Evolutionary conservation across 805 yeast genomes (phyloP).

Genomic region (Kurtzmaniella cleridarum): DNA sequence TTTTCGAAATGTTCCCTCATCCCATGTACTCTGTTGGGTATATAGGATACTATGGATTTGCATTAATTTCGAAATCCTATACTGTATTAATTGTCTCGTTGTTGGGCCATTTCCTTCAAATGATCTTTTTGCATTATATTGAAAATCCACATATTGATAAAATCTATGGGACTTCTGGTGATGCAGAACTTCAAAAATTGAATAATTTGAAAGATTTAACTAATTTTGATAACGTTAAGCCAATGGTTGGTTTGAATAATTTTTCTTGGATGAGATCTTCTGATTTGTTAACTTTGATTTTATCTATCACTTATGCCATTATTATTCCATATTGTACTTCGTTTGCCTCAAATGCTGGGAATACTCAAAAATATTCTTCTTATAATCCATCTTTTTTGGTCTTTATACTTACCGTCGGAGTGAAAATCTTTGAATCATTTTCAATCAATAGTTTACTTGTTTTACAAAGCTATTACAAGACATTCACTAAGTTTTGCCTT

Average conservation of each 20-base stretch:
- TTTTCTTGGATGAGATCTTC: conserved; percentile 60
- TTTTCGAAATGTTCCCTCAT: conserved; percentile 84
- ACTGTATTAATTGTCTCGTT: conserved; percentile 64
- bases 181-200: conserved; percentile 29
- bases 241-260: conserved; percentile 58
- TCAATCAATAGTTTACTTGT: conserved; percentile 48
- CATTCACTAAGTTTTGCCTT: conserved; percentile 60
- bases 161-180: conserved; percentile 54
- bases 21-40: conserved; percentile 92
- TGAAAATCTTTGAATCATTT: conserved; percentile 47
- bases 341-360: conserved; percentile 18
- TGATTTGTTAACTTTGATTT: conserved; percentile 48
- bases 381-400: conserved; percentile 20
- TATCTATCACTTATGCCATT: conserved; percentile 37
- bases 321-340: conserved; percentile 36
- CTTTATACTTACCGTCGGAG: conserved; percentile 36
- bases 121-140: conserved; percentile 65
- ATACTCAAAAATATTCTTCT: background rate
- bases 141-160: conserved; percentile 86
- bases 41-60: conserved; percentile 81
- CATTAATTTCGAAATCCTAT: conserved; percentile 69
- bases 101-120: conserved; percentile 72
- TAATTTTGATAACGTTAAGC: conserved; percentile 35
- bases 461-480: conserved; percentile 54
- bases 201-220: conserved; percentile 46